These are phyloP conservation scores for Colletotrichum siamense DNA, from an alignment of 2,329 filamentous ascomycete species.

Conservation along the genomic window DNA sequence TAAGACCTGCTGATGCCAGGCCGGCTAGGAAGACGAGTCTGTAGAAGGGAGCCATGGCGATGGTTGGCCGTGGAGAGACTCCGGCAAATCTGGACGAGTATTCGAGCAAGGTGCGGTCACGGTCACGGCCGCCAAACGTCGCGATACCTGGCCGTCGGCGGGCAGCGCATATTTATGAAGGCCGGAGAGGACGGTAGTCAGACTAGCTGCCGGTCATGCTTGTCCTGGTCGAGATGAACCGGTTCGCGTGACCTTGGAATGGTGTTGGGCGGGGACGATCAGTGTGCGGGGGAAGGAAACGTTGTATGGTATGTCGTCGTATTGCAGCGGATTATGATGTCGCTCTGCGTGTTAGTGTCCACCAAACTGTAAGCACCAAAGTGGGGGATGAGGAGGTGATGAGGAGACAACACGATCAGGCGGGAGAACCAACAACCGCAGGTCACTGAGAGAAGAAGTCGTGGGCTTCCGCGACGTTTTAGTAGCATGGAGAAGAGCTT, in stretches of 20 bases:
- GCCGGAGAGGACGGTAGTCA: neutral
- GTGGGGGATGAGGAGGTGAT: neutral
- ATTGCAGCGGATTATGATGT: constrained; percentile 13
- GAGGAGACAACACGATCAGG: neutral
- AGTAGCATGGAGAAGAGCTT: neutral
- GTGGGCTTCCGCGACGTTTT: constrained; percentile 3
- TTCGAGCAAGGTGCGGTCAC: neutral
- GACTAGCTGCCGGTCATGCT: neutral
- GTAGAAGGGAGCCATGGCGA: neutral
- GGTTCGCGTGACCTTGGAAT: constrained; percentile 5
- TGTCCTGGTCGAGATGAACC: constrained; percentile 1
- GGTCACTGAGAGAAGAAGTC: neutral
- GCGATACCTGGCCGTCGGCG: neutral
- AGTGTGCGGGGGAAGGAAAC: constrained; percentile 7
- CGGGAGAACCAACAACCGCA: neutral
- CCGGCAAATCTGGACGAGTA: neutral
- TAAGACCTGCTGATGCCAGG: constrained; percentile 24
- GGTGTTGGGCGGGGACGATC: neutral
- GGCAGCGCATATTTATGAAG: constrained; percentile 3
- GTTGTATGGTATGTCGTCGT: constrained; percentile 4
- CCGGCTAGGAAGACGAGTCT: neutral
- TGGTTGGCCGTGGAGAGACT: neutral
- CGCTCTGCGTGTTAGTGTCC: neutral
- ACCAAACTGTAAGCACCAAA: neutral
- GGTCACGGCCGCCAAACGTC: neutral